phyloP scores from a whole-genome alignment of 805 yeast species.

The Ascoidea rubescens region DNA sequence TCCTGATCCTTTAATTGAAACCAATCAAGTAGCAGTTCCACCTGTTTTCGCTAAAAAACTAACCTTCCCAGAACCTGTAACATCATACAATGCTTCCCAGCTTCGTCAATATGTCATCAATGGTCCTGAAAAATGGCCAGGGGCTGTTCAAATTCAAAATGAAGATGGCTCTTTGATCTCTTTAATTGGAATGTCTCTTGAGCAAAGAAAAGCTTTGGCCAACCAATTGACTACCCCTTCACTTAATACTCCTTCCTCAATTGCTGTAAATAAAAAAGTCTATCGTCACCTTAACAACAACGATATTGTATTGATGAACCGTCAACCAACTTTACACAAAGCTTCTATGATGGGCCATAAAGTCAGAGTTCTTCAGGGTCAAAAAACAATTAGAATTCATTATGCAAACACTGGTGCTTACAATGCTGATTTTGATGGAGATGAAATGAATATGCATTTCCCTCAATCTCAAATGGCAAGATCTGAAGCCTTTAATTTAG shows the following conservation, averaged over 20 bases:
- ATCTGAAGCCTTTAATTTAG: conserved; percentile 89
- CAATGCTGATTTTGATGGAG: conserved; percentile 98
- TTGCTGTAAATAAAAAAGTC: conserved; percentile 78
- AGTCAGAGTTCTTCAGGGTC: conserved; percentile 94
- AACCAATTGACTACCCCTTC: conserved; percentile 88
- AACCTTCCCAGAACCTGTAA: conserved; percentile 97
- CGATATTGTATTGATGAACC: conserved; percentile 94
- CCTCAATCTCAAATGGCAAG: conserved; percentile 96
- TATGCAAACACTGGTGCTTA: conserved; percentile 99
- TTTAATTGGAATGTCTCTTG: conserved; percentile 76
- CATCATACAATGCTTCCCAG: conserved; percentile 79
- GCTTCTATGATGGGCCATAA: conserved; percentile 99
- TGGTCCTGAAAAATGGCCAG: conserved; percentile 98
- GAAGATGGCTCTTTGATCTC: conserved; percentile 85
- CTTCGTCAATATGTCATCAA: conserved; percentile 89
- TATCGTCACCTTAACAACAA: conserved; percentile 87
- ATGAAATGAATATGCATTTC: conserved; percentile 99
- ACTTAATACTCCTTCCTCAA: conserved; percentile 31
- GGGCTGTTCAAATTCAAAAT: conserved; percentile 90
- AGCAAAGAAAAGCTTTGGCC: conserved; percentile 91
- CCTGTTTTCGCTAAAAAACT: conserved; percentile 94
- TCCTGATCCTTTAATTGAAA: conserved; percentile 96
- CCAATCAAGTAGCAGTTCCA: conserved; percentile 97
- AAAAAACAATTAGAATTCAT: conserved; percentile 89
- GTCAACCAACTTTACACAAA: conserved; percentile 98